Evolutionary conservation across 441 rosid species (phyloP).

Genomic region (Cnidoscolus chayamansa): DNA sequence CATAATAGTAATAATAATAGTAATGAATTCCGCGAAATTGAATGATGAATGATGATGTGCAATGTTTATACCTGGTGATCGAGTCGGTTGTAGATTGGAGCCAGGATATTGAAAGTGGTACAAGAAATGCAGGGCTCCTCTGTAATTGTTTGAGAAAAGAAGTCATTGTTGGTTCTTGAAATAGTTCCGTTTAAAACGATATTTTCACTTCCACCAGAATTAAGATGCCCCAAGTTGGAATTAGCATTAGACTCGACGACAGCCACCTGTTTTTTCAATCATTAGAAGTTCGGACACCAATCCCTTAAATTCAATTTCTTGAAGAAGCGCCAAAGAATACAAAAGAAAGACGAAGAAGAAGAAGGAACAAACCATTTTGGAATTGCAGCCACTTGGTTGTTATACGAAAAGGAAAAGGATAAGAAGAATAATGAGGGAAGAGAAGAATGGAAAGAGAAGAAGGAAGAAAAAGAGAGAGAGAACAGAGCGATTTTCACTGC

Average conservation of each 20-base stretch:
- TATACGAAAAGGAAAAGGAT: too few relatives aligned
- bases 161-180: constrained; percentile 24
- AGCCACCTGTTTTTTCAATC: constrained; percentile 30
- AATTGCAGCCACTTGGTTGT: too few relatives aligned
- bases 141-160: constrained; percentile 26
- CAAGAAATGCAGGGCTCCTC: constrained; percentile 54
- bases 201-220: constrained; percentile 34
- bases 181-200: constrained; percentile 21
- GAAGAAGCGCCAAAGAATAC: too few relatives aligned
- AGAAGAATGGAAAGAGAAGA: too few relatives aligned
- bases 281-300: not conserved
- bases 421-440: too few relatives aligned
- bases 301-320: not conserved
- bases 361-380: too few relatives aligned
- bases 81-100: constrained; percentile 72
- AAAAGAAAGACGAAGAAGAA: too few relatives aligned
- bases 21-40: not conserved
- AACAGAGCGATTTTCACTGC: too few relatives aligned
- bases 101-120: constrained; percentile 71
- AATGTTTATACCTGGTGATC: constrained; percentile 45
- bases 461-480: too few relatives aligned
- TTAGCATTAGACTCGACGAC: constrained; percentile 26
- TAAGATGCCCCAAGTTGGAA: constrained; percentile 33
- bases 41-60: too few relatives aligned
- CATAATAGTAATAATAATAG: not conserved